Conservation (phyloP, 148 eudicot species). For the Nepenthes gracilis region DNA sequence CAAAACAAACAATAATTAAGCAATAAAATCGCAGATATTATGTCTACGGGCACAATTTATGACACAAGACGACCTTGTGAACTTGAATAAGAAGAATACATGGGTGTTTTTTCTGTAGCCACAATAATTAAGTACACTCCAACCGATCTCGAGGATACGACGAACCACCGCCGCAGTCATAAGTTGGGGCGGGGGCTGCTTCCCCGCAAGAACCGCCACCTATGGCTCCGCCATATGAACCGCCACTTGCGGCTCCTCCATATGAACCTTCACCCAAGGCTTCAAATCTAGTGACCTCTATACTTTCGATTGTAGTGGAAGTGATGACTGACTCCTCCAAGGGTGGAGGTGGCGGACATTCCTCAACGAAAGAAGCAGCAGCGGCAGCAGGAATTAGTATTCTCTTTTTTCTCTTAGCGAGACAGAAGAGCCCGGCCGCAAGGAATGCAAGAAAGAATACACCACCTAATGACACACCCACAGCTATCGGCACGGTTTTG, state of each 20-base stretch:
- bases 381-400: slow-evolving; percentile 22
- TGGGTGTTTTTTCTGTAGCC: too few species aligned
- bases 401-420: slow-evolving; percentile 36
- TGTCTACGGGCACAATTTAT: too few species aligned
- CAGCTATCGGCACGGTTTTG: slow-evolving; percentile 26
- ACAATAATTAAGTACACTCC: too few species aligned
- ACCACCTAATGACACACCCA: slow-evolving; percentile 45
- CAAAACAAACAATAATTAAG: too few species aligned
- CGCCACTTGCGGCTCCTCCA: background rate
- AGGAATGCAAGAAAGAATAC: slow-evolving; percentile 49
- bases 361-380: slow-evolving; percentile 17
- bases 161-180: too few species aligned
- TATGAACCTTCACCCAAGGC: background rate
- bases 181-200: too few species aligned
- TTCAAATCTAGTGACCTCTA: background rate
- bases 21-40: too few species aligned
- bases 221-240: too few species aligned
- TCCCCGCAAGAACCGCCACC: too few species aligned
- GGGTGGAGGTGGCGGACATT: background rate
- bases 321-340: background rate
- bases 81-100: too few species aligned
- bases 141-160: too few species aligned
- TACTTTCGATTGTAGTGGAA: background rate
- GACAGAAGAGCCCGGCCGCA: slow-evolving; percentile 35
- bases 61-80: too few species aligned